Evolutionary conservation across 805 yeast genomes (phyloP).

Genomic region (Ogataea angusta): DNA sequence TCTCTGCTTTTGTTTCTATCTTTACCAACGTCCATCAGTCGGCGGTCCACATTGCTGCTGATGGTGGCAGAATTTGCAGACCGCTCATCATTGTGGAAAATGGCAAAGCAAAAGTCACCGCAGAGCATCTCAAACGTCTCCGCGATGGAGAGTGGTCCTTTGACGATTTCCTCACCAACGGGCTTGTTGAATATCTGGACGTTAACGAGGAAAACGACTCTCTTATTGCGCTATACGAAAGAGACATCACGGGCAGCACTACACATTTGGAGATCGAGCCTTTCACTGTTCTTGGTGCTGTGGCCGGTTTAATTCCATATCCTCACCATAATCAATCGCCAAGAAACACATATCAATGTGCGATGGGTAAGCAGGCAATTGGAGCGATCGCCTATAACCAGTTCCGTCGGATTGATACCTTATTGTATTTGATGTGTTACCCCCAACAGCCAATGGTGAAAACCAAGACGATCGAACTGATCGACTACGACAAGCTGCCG

Average conservation of each 20-base stretch:
- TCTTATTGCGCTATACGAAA: slow-evolving; percentile 84
- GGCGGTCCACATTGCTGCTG: slow-evolving; percentile 97
- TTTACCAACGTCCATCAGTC: slow-evolving; percentile 85
- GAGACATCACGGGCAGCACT: slow-evolving; percentile 50
- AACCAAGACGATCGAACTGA: slow-evolving; percentile 92
- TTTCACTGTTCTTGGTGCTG: slow-evolving; percentile 88
- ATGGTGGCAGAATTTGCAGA: slow-evolving; percentile 97
- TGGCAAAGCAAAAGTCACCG: slow-evolving; percentile 66
- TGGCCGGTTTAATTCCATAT: slow-evolving; percentile 87
- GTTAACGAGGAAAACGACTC: slow-evolving; percentile 97
- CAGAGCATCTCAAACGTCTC: slow-evolving; percentile 62
- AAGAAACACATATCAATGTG: slow-evolving; percentile 89
- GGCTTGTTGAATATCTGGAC: slow-evolving; percentile 92
- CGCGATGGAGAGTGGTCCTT: slow-evolving; percentile 74
- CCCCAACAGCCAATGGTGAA: slow-evolving; percentile 99
- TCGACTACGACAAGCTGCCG: slow-evolving; percentile 92
- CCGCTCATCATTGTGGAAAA: slow-evolving; percentile 86
- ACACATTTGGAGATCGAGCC: slow-evolving; percentile 97
- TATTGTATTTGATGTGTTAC: slow-evolving; percentile 92
- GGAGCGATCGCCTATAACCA: slow-evolving; percentile 99
- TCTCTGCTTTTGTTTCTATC: slow-evolving; percentile 88
- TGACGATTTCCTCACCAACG: slow-evolving; percentile 82
- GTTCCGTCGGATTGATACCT: slow-evolving; percentile 90
- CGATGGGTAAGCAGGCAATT: slow-evolving; percentile 99
- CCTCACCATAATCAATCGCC: slow-evolving; percentile 94